Base-by-base conservation (phyloP, 495 filamentous ascomycete genomes). In the Darksidea phi region DNA sequence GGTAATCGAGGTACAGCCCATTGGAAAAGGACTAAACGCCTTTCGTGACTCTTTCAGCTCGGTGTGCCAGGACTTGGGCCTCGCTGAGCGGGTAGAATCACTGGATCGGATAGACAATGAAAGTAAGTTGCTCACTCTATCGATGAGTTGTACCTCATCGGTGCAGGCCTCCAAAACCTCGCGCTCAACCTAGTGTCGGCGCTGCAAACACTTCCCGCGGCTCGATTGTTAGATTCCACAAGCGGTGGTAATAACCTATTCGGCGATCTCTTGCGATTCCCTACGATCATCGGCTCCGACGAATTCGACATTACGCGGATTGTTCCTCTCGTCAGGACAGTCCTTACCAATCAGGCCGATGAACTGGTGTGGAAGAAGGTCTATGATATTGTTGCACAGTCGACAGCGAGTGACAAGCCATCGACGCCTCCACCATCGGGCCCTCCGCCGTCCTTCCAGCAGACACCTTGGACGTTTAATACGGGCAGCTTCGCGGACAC, bases 1-100 rank as follows among this genome's bases (percentile, higher is more conserved):
- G 57, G 61, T 66, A 55, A 61, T 61, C 57, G 52, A 66, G 55
- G 57, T 57, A 61, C 54, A 61, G 37, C 52, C 52, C 28, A 63
- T 63, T 47, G 24, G n/a, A 24, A 53, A 50, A 21, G 52, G 60
- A n/a, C 25, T 63, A 28, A 15, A 63, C 42, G 46, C 48, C 23
- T 63, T 63, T 23, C 49, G 60, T 26, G 60, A 63, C 10, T 57
- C 60, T 10, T 53, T 41, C 38, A 53, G 25, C 32, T 57, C 21
- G 25, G 43, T 63, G 53, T 50, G 23, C 34, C 52, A 56, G 43
- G 60, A 51, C 23, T 45, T 51, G 43, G 36, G 12, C 20, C 18
- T 20, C 26, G 51, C 60, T 18, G 41, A 45, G 50, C 12, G 21
- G 53, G 45, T 20, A 42, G 43, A 42, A 20, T 17, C 32, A 26